Conservation (phyloP, 257 asterid genomes). For the Capsicum chinense region DNA sequence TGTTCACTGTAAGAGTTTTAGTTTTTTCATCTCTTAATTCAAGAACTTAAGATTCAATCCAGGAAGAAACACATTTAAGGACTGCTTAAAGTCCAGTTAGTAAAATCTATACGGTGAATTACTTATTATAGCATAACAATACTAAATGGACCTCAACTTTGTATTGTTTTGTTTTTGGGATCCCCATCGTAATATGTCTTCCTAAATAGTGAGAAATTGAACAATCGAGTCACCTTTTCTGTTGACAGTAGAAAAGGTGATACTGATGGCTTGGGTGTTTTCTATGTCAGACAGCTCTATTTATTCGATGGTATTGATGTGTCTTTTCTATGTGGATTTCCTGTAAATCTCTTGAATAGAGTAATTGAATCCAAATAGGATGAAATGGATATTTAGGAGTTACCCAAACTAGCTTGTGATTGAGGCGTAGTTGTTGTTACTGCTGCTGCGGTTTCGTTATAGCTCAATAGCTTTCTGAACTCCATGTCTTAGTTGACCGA, state of each 20-base stretch:
- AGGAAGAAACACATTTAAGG: neutral
- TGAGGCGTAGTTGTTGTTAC: neutral
- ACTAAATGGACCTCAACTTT: neutral
- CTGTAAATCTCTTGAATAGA: slow-evolving; percentile 2
- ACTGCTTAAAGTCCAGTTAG: neutral
- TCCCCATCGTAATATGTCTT: neutral
- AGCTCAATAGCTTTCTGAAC: neutral
- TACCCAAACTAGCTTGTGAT: neutral
- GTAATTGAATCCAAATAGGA: neutral
- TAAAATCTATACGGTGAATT: neutral
- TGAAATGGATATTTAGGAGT: slow-evolving; percentile 4
- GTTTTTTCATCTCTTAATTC: neutral
- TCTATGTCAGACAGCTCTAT: neutral
- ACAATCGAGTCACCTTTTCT: neutral
- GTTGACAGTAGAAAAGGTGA: no score
- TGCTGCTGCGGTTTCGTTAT: neutral
- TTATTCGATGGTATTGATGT: neutral
- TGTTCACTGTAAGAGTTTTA: neutral
- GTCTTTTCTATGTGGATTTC: neutral
- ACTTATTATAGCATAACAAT: neutral
- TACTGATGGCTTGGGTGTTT: no score
- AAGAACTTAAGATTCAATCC: slow-evolving; percentile 10
- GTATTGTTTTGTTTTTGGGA: neutral
- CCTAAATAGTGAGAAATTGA: neutral
- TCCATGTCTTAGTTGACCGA: neutral